Base-by-base conservation (phyloP, 257 asterid species). In the Mitragyna speciosa region DNA sequence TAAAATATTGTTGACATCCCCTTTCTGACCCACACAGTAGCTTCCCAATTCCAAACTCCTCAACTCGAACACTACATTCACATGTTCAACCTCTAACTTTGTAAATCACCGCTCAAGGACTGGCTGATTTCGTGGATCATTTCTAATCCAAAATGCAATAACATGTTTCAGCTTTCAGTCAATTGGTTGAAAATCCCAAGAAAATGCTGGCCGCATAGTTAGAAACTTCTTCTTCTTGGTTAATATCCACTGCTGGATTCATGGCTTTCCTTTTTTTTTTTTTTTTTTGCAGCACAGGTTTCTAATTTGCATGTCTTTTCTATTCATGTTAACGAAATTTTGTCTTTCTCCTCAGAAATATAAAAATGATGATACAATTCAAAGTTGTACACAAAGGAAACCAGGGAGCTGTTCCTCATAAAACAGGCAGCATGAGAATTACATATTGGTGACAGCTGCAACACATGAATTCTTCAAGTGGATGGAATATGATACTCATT, bases 381-480 rank as follows among this genome's bases (percentile, higher is more conserved):
- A 39, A 76, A 24, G 31, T 20, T 43, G 61, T n/a, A 59, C 24
- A 63, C 20, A 33, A 64, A 24, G 67, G 59, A 49, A 73, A 64
- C 2, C 6, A 22, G 7, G 12, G 48, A 48, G 52, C 71, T 30
- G 9, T 72, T 43, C 41, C 12, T 17, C 22, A 14, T 12, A 63
- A 63, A 11, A 12, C 65, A 24, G 49, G 24, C 26, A 15, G 52
- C 52, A 43, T 24, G 76, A 52, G 20, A 48, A 2, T 36, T 45
- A 49, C 73, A 72, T 30, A 31, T 79, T n/a, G 20, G 52, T 31
- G 66, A 48, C n/a, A 19, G 63, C 49, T n/a, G 61, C 45, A 61
- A 79, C 24, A 31, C 39, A 49, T 30, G 22, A 79, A 63, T n/a
- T 79, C 78, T 79, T 30, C 15, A 9, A 45, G 14, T 33, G 47